Evolutionary conservation across 176 grass and related monocot genomes (phyloP), one percentile per base, ranked within the genome.

Genomic region (Ensete ventricosum): DNA sequence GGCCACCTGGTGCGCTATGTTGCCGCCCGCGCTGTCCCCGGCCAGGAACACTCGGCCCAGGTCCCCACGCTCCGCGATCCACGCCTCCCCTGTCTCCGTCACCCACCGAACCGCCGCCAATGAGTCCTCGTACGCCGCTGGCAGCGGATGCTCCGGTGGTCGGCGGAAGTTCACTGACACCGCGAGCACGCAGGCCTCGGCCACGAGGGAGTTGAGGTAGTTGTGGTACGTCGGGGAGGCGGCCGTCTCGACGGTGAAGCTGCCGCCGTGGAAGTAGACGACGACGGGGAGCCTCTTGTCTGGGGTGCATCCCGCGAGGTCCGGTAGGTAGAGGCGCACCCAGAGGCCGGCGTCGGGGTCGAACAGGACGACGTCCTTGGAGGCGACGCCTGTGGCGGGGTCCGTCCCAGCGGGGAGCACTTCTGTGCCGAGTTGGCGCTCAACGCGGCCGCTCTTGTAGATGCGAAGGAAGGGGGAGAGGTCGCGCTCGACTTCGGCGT

Each of bases 181-280:
- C 16, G 76, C 90, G 66, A 90, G 21, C 55, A 85, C 83, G 50
- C 71, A 29, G 43, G 90, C 66, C 9, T 67, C 82, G 24, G 83
- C 82, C 9, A 85, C 90, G 17, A 93, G 85, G 65, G 83, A 78
- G 80, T 86, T 89, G 80, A 97, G 72, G 81, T 88, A 93, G 76
- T 59, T 52, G 74, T 93, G 90, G 73, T 91, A 93, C 68, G 78
- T 64, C 9, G 85, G 88, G 24, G 74, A 82, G 53, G 79, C 71
- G 16, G 94, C 85, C 11, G 87, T 87, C 19, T 87, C 79, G 63
- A 79, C 66, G 14, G 87, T 82, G 79, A 91, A 93, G 14, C 81
- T 88, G 70, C 94, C 90, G 50, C 90, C 90, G 29, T 97, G 90
- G 83, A 88, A 79, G 84, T 90, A 93, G 58, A 97, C 59, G 67